These are phyloP conservation scores for Rosa hybrid DNA, from an alignment of 331 rosid species.

Conservation along the genomic window DNA sequence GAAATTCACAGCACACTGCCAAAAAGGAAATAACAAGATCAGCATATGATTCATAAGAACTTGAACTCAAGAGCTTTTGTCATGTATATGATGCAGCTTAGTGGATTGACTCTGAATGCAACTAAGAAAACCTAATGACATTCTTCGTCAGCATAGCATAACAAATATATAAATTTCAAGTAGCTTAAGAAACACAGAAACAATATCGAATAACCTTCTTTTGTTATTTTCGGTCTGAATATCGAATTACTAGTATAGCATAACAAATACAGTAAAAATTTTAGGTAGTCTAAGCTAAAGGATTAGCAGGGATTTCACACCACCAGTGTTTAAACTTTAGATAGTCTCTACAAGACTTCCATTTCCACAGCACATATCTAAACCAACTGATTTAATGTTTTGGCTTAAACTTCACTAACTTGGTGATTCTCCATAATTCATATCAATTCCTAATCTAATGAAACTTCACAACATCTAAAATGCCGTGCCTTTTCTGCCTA, in stretches of 20 bases:
- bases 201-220: not conserved
- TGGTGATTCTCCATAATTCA: not conserved
- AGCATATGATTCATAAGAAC: not conserved
- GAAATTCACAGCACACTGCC: constrained; percentile 85
- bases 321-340: not conserved
- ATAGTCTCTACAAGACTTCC: not conserved
- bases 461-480: not conserved
- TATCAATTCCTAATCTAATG: not conserved
- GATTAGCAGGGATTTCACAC: not conserved
- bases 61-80: not conserved
- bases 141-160: not conserved
- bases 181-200: not conserved
- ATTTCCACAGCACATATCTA: not conserved
- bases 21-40: not conserved
- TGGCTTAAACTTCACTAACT: not conserved
- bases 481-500: not conserved
- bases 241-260: too few relatives aligned
- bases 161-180: too few relatives aligned
- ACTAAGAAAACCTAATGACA: not conserved
- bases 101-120: not conserved
- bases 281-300: not conserved
- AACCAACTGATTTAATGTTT: not conserved
- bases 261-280: not conserved
- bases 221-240: not conserved
- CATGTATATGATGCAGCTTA: not conserved